These are phyloP conservation scores for Stephanocyclus meneghinianus DNA, from an alignment of 352 stramenopile species.

Conservation along the genomic window DNA sequence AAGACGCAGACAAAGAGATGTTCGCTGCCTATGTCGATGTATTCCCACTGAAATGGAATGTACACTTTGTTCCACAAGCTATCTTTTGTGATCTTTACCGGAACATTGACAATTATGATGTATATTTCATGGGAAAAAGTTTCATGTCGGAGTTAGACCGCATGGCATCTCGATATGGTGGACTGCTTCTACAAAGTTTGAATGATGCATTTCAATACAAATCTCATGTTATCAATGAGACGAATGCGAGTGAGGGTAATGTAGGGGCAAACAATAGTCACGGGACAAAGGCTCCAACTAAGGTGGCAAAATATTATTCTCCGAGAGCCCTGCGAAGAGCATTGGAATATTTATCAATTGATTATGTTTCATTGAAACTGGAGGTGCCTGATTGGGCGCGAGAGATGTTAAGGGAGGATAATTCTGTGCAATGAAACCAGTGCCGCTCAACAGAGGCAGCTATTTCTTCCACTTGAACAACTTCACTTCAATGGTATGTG, in stretches of 20 bases:
- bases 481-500: too few species aligned
- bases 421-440: background rate
- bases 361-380: conserved; percentile 60
- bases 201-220: conserved; percentile 33
- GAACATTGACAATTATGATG: conserved; percentile 54
- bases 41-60: conserved; percentile 64
- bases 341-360: conserved; percentile 66
- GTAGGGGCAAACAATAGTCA: conserved; percentile 24
- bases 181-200: conserved; percentile 14
- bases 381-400: conserved; percentile 58
- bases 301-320: conserved; percentile 60
- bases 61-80: conserved; percentile 67
- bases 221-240: conserved; percentile 11
- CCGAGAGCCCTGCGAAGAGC: conserved; percentile 47
- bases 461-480: background rate
- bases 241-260: conserved; percentile 19
- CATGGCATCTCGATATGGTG: conserved; percentile 36
- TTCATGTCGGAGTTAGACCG: conserved; percentile 55
- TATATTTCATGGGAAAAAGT: conserved; percentile 54
- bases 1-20: conserved; percentile 37
- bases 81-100: conserved; percentile 66
- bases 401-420: conserved; percentile 56
- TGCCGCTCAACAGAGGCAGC: background rate
- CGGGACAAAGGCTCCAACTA: conserved; percentile 33
- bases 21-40: conserved; percentile 58